phyloP scores from a whole-genome alignment of 1,139 yeast genomes.

The Nakaseomyces delphensis region DNA sequence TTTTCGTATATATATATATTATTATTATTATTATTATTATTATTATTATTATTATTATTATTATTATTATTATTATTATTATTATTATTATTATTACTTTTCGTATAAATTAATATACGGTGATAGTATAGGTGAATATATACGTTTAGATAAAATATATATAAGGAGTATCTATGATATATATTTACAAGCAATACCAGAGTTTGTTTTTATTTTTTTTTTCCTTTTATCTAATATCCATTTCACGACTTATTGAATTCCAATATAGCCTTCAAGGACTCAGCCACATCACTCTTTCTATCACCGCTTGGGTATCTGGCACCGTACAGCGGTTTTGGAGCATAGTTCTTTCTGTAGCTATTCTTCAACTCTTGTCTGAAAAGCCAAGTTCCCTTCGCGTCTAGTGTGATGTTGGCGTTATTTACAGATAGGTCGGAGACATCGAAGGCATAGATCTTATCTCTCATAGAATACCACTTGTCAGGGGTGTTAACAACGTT shows the following conservation, averaged over 20 bases:
- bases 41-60: too few species aligned
- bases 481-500: not conserved
- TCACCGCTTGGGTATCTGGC: conserved; percentile 4
- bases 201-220: not conserved
- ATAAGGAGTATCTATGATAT: not conserved
- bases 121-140: not conserved
- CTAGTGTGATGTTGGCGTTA: not conserved
- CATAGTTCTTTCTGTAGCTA: not conserved
- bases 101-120: too few species aligned
- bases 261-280: conserved; percentile 4
- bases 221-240: too few species aligned
- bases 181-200: conserved; percentile 2
- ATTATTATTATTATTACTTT: too few species aligned
- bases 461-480: conserved; percentile 3
- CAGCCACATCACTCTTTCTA: conserved; percentile 5
- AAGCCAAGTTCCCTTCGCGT: conserved; percentile 5
- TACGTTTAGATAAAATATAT: not conserved
- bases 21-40: too few species aligned
- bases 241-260: conserved; percentile 4
- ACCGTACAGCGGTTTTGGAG: conserved; percentile 3
- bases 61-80: too few species aligned
- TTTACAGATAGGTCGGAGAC: conserved; percentile 2
- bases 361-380: not conserved
- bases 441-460: conserved; percentile 5
- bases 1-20: not conserved